Conservation (phyloP, 306 rosid species). For the Vachellia pachyceras region DNA sequence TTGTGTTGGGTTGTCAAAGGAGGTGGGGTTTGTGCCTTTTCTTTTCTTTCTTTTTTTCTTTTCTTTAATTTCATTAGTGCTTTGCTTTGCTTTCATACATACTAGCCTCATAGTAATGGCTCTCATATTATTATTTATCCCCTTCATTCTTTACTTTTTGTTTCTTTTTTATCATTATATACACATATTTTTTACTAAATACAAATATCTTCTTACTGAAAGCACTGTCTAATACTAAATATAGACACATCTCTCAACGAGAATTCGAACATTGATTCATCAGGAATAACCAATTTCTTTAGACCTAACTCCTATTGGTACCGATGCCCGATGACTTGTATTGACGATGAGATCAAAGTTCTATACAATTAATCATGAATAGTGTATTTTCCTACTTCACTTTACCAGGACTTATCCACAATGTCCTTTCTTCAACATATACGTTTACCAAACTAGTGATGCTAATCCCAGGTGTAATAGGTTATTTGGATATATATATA, state of each 20-base stretch:
- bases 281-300: too few species aligned
- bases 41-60: not conserved
- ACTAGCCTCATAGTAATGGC: not conserved
- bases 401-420: not conserved
- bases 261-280: too few species aligned
- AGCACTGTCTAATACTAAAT: too few species aligned
- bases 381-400: not conserved
- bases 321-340: too few species aligned
- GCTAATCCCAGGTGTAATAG: not conserved
- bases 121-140: not conserved
- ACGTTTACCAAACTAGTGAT: not conserved
- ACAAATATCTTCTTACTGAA: too few species aligned
- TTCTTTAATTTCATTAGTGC: constrained; percentile 36
- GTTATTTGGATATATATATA: too few species aligned
- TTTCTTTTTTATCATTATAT: not conserved
- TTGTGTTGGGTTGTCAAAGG: constrained; percentile 27
- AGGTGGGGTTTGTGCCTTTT: constrained; percentile 43
- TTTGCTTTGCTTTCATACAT: constrained; percentile 20
- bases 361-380: not conserved
- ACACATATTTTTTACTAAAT: not conserved
- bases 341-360: not conserved
- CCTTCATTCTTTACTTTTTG: not conserved
- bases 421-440: not conserved
- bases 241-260: too few species aligned
- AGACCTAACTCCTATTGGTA: too few species aligned